These are phyloP conservation scores for Aspergillus vadensis DNA, from an alignment of 2,329 filamentous ascomycete species.

Conservation along the genomic window DNA sequence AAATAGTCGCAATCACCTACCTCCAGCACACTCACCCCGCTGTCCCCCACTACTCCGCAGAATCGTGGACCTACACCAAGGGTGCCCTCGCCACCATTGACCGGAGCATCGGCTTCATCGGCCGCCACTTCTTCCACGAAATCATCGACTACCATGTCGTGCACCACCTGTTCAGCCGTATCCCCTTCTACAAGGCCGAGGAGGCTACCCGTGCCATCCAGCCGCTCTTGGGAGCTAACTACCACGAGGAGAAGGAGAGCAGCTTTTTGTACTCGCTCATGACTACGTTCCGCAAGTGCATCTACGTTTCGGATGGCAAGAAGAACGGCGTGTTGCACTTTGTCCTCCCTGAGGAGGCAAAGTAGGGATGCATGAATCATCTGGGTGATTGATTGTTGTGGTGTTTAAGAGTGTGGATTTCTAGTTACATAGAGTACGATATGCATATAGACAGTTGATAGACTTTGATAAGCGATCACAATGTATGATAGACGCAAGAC, in stretches of 20 bases:
- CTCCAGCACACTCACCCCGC: slow-evolving; percentile 68
- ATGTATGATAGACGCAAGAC: too few species aligned
- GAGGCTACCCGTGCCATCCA: slow-evolving; percentile 61
- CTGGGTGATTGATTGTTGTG: not conserved
- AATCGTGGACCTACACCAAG: slow-evolving; percentile 63
- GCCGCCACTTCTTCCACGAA: slow-evolving; percentile 66
- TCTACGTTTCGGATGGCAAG: slow-evolving; percentile 47
- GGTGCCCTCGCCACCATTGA: slow-evolving; percentile 66
- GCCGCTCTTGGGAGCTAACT: slow-evolving; percentile 58
- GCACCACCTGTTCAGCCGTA: slow-evolving; percentile 63
- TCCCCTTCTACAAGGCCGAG: slow-evolving; percentile 63
- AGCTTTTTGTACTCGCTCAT: slow-evolving; percentile 52
- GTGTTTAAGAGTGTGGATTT: not conserved
- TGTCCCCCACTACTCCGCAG: slow-evolving; percentile 61
- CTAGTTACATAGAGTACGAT: not conserved
- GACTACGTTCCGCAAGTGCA: slow-evolving; percentile 51
- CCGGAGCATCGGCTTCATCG: slow-evolving; percentile 65
- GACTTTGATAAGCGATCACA: too few species aligned
- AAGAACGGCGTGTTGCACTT: slow-evolving; percentile 25
- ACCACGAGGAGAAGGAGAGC: slow-evolving; percentile 41
- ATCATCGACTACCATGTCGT: slow-evolving; percentile 67
- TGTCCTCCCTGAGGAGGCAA: slow-evolving; percentile 16
- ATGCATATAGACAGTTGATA: not conserved
- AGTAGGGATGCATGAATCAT: not conserved
- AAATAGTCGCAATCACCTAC: slow-evolving; percentile 69